These are phyloP conservation scores for Aspergillus unguis DNA, from an alignment of 2,329 filamentous ascomycete genomes.

Conservation along the genomic window DNA sequence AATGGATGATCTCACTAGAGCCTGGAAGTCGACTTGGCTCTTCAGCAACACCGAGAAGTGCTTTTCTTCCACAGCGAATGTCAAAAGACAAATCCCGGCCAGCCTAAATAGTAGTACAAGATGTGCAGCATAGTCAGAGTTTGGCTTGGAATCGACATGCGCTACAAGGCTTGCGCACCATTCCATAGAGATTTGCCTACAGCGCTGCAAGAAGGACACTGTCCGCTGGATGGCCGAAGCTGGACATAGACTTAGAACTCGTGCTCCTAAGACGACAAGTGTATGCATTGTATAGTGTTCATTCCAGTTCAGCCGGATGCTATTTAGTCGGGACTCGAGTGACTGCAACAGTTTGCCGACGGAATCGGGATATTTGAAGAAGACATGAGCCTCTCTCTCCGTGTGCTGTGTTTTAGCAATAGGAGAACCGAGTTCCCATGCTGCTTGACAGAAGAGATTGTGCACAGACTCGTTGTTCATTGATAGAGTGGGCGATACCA, in stretches of 20 bases:
- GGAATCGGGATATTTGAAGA: conserved; percentile 20
- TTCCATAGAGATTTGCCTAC: conserved; percentile 5
- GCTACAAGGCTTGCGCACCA: conserved; percentile 8
- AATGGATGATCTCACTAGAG: conserved; percentile 10
- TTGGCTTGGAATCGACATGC: neutral
- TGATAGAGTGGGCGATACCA: conserved; percentile 47
- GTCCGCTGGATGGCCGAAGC: neutral
- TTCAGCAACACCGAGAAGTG: conserved; percentile 3
- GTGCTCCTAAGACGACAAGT: conserved; percentile 9
- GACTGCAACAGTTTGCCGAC: conserved; percentile 29
- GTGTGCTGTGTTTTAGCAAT: conserved; percentile 7
- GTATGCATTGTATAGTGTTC: conserved; percentile 38
- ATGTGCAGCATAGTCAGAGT: neutral
- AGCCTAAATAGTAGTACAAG: conserved; percentile 6
- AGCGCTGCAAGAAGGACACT: neutral
- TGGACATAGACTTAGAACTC: conserved; percentile 10
- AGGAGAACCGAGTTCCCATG: conserved; percentile 45
- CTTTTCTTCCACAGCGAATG: conserved; percentile 10
- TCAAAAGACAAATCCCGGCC: conserved; percentile 12
- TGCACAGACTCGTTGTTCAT: conserved; percentile 49
- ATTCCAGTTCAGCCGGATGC: conserved; percentile 50
- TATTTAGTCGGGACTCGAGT: conserved; percentile 30
- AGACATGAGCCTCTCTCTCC: conserved; percentile 19
- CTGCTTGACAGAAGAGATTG: conserved; percentile 47
- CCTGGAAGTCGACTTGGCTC: conserved; percentile 10